Evolutionary conservation across 2,329 filamentous ascomycete genomes (phyloP), one percentile per base, ranked within the genome.

Genomic region (Epichloe sylvatica): DNA sequence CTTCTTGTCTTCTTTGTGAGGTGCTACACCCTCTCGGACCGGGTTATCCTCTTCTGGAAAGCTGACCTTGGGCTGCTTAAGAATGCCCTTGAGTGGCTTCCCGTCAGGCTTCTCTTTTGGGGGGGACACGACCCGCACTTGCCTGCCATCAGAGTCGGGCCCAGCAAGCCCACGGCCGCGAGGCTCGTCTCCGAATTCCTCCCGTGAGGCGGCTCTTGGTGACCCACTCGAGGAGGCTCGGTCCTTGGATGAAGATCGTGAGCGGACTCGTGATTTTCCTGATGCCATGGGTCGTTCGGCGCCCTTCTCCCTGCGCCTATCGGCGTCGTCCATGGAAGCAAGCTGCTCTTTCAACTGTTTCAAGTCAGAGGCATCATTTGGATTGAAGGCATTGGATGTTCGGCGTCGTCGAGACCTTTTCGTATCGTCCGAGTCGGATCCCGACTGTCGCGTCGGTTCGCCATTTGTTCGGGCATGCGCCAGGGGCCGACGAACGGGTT

Each of bases 21-120:
- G 90, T 2, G 90, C 89, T 6, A 95, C 91, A 15, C 90, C 91
- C 64, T 96, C 91, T 19, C 90, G 79, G 36, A 94, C 75, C 0
- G 87, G 84, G 56, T 89, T 83, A 1, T 80, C 78, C 53, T 95
- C 84, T 60, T 96, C 90, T 0, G 91, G 91, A 59, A 96, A 97
- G 59, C 84, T 84, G 25, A 76, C 74, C 15, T 81, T 88, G 1
- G 91, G 90, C 49, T 79, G 77, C 65, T 94, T 92, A 41, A 97
- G 73, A 50, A 97, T 97, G 15, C 89, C 83, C 65, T 85, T 92
- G 52, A 87, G 77, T 17, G 80, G 77, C 55, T 86, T 84, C 39
- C 76, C 75, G 17, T 86, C 83, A 19, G 73, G 69, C 59, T 79
- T 76, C 52, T 80, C 71, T 48, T 75, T 66, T 50, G 83, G 84